Conservation (phyloP, 169 alveolate species). For the Perkinsus olseni region DNA sequence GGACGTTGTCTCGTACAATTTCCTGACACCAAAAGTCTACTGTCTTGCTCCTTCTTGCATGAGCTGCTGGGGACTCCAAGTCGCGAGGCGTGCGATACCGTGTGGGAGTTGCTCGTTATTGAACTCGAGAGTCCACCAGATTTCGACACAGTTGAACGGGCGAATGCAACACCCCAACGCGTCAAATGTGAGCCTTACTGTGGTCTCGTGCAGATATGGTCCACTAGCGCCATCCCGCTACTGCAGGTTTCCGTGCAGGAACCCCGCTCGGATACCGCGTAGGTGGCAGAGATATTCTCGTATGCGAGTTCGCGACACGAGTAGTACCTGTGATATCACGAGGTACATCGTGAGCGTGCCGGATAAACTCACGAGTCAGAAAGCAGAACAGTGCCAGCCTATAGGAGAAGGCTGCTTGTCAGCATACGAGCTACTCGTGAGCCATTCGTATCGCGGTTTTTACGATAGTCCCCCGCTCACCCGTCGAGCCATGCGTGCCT, state of each 20-base stretch:
- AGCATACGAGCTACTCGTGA: too few species aligned
- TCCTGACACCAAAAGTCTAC: not conserved
- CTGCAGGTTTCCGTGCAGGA: not conserved
- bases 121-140: too few species aligned
- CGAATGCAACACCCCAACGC: too few species aligned
- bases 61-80: too few species aligned
- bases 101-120: too few species aligned
- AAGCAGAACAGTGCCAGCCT: not conserved
- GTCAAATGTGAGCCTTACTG: not conserved
- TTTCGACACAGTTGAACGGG: too few species aligned
- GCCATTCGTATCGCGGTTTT: not conserved
- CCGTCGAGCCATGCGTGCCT: not conserved
- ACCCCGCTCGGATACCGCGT: not conserved
- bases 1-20: not conserved
- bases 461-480: not conserved
- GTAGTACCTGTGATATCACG: not conserved
- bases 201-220: not conserved
- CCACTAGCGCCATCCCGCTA: not conserved
- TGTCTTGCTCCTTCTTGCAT: too few species aligned
- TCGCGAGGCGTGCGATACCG: too few species aligned
- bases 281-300: not conserved
- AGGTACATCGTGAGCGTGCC: not conserved
- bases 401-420: too few species aligned
- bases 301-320: not conserved
- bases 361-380: not conserved